A percentile compares a stretch with the other conserved stretches of the same genome.
Evolutionary conservation across 225 moss, liverwort and hornwort genomes (phyloP).

Genomic region (Straminergon stramineum): DNA sequence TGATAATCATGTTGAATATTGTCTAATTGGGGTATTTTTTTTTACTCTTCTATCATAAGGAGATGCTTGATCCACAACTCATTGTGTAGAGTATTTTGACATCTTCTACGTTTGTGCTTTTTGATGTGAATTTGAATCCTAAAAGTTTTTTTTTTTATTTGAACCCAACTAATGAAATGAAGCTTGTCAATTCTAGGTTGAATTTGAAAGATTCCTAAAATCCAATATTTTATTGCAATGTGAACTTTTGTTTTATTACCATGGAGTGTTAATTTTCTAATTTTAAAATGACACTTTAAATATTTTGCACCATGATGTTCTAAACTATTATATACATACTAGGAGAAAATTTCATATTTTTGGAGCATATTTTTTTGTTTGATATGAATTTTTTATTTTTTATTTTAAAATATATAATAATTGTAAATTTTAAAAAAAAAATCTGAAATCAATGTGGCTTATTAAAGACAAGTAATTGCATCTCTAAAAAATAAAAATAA

Average conservation of each 20-base stretch:
- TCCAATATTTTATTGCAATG: not conserved
- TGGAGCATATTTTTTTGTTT: not conserved
- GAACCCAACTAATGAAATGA: not conserved
- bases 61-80: fast-evolving
- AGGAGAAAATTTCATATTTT: fast-evolving
- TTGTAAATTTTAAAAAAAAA: not conserved
- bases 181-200: no score
- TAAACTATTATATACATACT: not conserved
- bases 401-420: not conserved
- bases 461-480: not conserved
- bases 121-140: not conserved
- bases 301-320: not conserved
- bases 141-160: not conserved
- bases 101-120: not conserved
- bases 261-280: fast-evolving
- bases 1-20: no score
- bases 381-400: not conserved
- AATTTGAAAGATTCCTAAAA: not conserved
- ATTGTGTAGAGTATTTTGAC: fast-evolving
- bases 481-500: not conserved
- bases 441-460: not conserved
- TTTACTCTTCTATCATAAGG: no score
- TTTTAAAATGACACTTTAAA: fast-evolving
- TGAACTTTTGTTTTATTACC: not conserved
- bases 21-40: not conserved